Evolutionary conservation across 768 basidiomycete species (phyloP), one percentile per base, ranked within the genome.

Genomic region (Dictyophora rubrovolvata): DNA sequence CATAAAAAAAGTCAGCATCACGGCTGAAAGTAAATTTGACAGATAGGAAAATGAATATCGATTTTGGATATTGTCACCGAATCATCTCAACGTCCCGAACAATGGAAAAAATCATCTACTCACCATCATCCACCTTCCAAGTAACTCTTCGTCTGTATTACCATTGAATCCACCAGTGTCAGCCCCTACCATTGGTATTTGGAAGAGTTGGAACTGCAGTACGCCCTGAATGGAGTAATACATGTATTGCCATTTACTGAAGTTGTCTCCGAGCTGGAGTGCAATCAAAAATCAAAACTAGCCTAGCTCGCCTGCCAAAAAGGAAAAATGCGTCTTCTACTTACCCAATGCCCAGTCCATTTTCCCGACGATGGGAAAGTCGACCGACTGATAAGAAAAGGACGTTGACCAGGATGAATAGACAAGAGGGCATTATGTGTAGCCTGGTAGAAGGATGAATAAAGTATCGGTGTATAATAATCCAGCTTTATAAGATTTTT

Each of bases 181-280:
- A 2, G 87, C 85, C 18, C 89, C 89, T 17, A 90, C 87, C 73
- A 90, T 85, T 0, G 89, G 89, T 61, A 89, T 85, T 64, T 86
- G 84, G 78, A 85, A 90, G 14, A 90, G 71, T 69, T 89, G 86
- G 79, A 91, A 90, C 69, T 90, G 87, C 18, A 91, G 75, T 18
- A 87, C 73, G 17, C 87, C 87, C 72, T 89, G 81, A 55, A 90
- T 85, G 62, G 76, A 85, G 66, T 79, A 73, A 61, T 79, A 74
- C 75, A 90, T 77, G 70, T 85, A 88, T 53, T 79, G 70, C 87
- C 89, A 91, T 60, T 79, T 78, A 66, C 84, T 85, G 67, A 75
- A 82, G 66, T 89, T 89, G 69, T 91, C 89, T 0, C 89, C 87
- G 22, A 89, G 77, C 83, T 85, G 58, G n/a, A 59, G 56, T 12